Conservation (phyloP, 2,329 filamentous ascomycete genomes). For the Neonectria faginata region DNA sequence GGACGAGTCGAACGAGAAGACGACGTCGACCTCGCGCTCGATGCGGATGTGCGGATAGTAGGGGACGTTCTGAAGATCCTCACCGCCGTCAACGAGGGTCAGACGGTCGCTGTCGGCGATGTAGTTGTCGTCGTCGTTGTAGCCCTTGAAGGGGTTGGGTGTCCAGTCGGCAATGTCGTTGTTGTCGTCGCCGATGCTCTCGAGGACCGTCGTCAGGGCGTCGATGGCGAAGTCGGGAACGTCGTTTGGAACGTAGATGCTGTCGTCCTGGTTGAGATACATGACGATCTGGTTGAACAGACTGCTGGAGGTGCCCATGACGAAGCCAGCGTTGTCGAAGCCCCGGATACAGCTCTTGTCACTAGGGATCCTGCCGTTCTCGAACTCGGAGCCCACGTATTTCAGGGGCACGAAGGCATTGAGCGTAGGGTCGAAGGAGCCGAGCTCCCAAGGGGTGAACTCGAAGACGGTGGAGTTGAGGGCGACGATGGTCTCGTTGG, state of each 20-base stretch:
- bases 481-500: conserved; percentile 56
- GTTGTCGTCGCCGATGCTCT: conserved; percentile 66
- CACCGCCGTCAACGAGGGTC: conserved; percentile 83
- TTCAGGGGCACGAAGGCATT: conserved; percentile 69
- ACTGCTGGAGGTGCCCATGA: conserved; percentile 85
- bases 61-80: conserved; percentile 84
- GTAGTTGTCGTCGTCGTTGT: conserved; percentile 59
- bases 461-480: conserved; percentile 73
- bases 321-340: conserved; percentile 82
- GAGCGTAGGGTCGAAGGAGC: conserved; percentile 70
- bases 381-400: conserved; percentile 71
- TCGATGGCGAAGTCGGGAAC: conserved; percentile 57
- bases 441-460: conserved; percentile 75
- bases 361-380: conserved; percentile 58
- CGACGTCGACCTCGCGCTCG: conserved; percentile 67
- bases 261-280: conserved; percentile 69
- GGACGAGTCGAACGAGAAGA: conserved; percentile 74
- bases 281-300: conserved; percentile 80
- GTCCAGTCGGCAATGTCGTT: conserved; percentile 81
- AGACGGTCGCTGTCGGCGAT: conserved; percentile 63
- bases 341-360: conserved; percentile 66
- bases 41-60: conserved; percentile 71
- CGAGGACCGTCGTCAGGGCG: conserved; percentile 63
- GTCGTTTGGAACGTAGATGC: conserved; percentile 63
- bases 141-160: conserved; percentile 70